Percentiles rank a stretch among this genome's conserved stretches.
phyloP scores from a whole-genome alignment of 2,329 filamentous ascomycete species.

The Ceratocystis diversiconidia region DNA sequence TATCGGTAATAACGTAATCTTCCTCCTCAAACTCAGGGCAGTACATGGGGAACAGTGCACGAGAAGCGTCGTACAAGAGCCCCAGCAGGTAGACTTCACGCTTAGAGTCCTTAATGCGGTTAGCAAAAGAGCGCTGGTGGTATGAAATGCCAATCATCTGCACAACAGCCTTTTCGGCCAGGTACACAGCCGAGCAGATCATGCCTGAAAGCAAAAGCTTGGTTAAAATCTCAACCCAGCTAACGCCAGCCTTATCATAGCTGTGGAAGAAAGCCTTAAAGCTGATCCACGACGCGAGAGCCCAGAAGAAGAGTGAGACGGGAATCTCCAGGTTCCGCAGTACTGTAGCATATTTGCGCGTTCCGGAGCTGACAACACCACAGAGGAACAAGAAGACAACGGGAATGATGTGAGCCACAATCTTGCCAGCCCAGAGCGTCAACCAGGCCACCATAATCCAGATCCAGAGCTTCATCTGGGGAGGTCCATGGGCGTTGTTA shows the following conservation, averaged over 20 bases:
- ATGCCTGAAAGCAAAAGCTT: conserved; percentile 53
- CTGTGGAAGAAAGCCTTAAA: conserved; percentile 41
- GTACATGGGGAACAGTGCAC: conserved; percentile 80
- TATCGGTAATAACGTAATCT: conserved; percentile 82
- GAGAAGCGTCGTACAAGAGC: conserved; percentile 79
- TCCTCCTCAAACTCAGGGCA: conserved; percentile 82
- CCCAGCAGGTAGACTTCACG: conserved; percentile 68
- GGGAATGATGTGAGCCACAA: conserved; percentile 47
- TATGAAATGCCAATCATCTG: conserved; percentile 77
- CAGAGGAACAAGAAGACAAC: conserved; percentile 52
- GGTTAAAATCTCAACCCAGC: conserved; percentile 45
- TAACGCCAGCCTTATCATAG: conserved; percentile 25
- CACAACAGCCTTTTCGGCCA: conserved; percentile 65
- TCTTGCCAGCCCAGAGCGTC: conserved; percentile 51
- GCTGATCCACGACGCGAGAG: conserved; percentile 45
- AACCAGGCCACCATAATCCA: conserved; percentile 59
- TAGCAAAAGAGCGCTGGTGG: conserved; percentile 70
- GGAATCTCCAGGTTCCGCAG: conserved; percentile 50
- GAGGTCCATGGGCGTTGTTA: conserved; percentile 28
- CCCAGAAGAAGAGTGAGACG: conserved; percentile 55
- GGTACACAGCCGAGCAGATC: conserved; percentile 53
- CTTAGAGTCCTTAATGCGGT: conserved; percentile 79
- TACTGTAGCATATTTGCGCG: conserved; percentile 55
- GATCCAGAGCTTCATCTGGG: conserved; percentile 47
- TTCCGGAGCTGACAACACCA: conserved; percentile 54